phyloP scores from a whole-genome alignment of 805 yeast genomes.

The Jamesozyma gamospora region DNA sequence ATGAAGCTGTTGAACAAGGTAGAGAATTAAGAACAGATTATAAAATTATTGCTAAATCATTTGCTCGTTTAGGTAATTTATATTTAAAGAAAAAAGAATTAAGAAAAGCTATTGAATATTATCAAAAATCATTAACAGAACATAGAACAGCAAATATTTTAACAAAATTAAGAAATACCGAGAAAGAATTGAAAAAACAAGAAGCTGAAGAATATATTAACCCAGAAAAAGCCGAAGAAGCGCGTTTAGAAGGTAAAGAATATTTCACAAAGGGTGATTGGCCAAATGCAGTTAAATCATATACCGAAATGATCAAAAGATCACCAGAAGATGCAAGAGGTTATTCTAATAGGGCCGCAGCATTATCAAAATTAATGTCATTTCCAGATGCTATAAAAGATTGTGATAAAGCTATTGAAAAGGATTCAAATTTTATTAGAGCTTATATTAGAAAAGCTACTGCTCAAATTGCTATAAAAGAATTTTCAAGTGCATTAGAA shows the following conservation, averaged over 20 bases:
- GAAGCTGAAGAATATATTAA: constrained; percentile 75
- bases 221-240: constrained; percentile 90
- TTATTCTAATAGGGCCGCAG: constrained; percentile 97
- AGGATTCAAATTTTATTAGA: constrained; percentile 82
- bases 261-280: constrained; percentile 84
- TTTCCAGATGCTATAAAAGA: constrained; percentile 95
- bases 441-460: constrained; percentile 96
- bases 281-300: constrained; percentile 93
- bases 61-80: constrained; percentile 80
- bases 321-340: constrained; percentile 97
- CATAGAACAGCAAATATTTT: constrained; percentile 93
- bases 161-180: constrained; percentile 76
- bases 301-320: constrained; percentile 91
- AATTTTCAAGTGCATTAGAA: constrained; percentile 70
- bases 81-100: constrained; percentile 69
- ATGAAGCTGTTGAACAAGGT: constrained; percentile 78
- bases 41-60: constrained; percentile 83
- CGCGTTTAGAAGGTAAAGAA: constrained; percentile 86
- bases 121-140: constrained; percentile 89
- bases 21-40: constrained; percentile 86
- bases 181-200: constrained; percentile 69
- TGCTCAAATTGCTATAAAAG: constrained; percentile 85
- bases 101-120: constrained; percentile 61
- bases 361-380: constrained; percentile 84
- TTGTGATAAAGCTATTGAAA: constrained; percentile 79